Base-by-base conservation (phyloP, 345 rosid species). In the Gossypium sturtianum region DNA sequence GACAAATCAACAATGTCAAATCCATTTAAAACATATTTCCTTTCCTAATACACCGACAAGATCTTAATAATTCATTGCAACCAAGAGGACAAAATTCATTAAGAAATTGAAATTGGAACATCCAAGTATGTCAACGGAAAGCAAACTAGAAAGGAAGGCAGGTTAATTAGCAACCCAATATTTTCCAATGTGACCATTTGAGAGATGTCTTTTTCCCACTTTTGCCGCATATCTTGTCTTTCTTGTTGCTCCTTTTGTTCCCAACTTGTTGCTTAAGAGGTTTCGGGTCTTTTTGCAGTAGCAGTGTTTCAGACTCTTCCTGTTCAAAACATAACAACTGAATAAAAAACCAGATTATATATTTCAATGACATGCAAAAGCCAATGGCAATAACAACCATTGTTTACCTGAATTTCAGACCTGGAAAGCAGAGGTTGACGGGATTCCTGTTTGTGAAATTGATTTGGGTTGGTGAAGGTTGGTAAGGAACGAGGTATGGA, bases 121-220 rank as follows among this genome's bases (percentile, higher is more conserved):
- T 16, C 48, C 47, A 38, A 63, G 15, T 34, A 34, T 41, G 68
- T 64, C 45, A 69, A 23, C 9, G 41, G 61, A 9, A 68, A 68
- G n/a, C 7, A 52, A 52, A 27, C 43, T 17, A 8, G 45, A 47
- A 63, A n/a, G 20, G 0, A 25, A 2, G 41, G 43, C 23, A 22
- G 13, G 29, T 23, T 43, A 4, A 61, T 41, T 38, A 63, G 23
- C 68, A 63, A 38, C 88, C 86, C 63, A 86, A 76, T 48, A 86
- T 44, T 61, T 74, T 86, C 63, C 76, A 41, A 68, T 70, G 83
- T 13, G 83, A 80, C 84, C 85, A 83, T 61, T 72, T 80, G 57
- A 76, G 41, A 73, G 81, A 43, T n/a, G n/a, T 72, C 41, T 82
- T 82, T 73, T 70, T 80, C 77, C 70, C 76, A 64, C 43, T 74